Evolutionary conservation across 1,284 basidiomycete species (phyloP).

Genomic region (Kwoniella shivajii): DNA sequence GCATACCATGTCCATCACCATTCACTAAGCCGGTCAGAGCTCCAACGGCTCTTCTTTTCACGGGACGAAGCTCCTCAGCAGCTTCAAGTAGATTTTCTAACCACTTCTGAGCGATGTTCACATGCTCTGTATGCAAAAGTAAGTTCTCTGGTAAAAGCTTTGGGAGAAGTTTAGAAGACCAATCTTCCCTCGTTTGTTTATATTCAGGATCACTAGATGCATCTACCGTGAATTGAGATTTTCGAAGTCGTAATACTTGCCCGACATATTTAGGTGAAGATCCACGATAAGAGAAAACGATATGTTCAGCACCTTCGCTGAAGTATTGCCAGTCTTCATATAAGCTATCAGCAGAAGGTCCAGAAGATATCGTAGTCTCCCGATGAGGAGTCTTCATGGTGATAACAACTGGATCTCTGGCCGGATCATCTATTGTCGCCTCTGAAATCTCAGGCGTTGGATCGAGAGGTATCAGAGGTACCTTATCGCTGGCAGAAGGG

Average conservation of each 20-base stretch:
- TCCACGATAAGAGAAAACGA: slow-evolving; percentile 79
- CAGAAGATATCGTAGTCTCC: neutral
- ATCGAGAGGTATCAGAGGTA: neutral
- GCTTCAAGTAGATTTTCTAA: slow-evolving; percentile 59
- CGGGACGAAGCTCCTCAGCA: slow-evolving; percentile 62
- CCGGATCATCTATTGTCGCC: neutral
- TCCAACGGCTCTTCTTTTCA: slow-evolving; percentile 54
- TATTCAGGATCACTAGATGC: slow-evolving; percentile 5
- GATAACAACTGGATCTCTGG: neutral
- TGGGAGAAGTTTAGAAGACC: slow-evolving; percentile 38
- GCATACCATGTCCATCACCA: slow-evolving; percentile 66
- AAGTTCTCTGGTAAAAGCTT: slow-evolving; percentile 62
- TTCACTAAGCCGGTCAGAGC: slow-evolving; percentile 53
- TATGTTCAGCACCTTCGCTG: slow-evolving; percentile 84
- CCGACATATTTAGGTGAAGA: slow-evolving; percentile 60
- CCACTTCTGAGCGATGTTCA: slow-evolving; percentile 66
- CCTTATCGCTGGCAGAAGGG: slow-evolving; percentile 6
- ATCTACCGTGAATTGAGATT: slow-evolving; percentile 51
- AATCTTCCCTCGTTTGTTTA: slow-evolving; percentile 19
- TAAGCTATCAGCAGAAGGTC: slow-evolving; percentile 20
- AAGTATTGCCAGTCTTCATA: slow-evolving; percentile 75
- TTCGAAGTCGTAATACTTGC: slow-evolving; percentile 73
- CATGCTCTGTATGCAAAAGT: slow-evolving; percentile 63
- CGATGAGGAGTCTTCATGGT: neutral
- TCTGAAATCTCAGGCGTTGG: neutral